phyloP scores from a whole-genome alignment of 2,329 filamentous ascomycete species.

The Nigrograna mackinnonii region DNA sequence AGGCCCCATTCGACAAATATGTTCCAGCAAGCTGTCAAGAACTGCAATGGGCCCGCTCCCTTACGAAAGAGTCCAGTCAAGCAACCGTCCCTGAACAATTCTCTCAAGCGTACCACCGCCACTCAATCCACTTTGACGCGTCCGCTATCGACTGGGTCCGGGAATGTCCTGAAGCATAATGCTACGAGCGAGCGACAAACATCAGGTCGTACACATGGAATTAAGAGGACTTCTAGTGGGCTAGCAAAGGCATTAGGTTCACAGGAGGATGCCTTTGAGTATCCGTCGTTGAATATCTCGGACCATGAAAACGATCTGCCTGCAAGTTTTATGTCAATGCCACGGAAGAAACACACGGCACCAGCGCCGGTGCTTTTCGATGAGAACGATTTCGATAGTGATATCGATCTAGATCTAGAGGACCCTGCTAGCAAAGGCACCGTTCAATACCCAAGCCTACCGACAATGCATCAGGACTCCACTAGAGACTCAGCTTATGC shows the following conservation, averaged over 20 bases:
- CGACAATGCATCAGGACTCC: constrained; percentile 14
- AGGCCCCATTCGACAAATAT: constrained; percentile 29
- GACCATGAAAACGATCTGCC: constrained; percentile 29
- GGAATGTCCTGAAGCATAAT: constrained; percentile 38
- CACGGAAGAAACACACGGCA: constrained; percentile 14
- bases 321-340: constrained; percentile 13
- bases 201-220: constrained; percentile 27
- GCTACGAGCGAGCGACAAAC: constrained; percentile 10
- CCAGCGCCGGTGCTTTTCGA: constrained; percentile 55
- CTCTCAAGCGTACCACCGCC: constrained; percentile 41
- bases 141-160: constrained; percentile 28
- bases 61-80: constrained; percentile 22
- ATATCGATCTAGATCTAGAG: constrained; percentile 73
- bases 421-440: constrained; percentile 56
- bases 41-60: constrained; percentile 38
- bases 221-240: constrained; percentile 52
- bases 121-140: constrained; percentile 33
- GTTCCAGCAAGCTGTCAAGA: constrained; percentile 46
- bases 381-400: constrained; percentile 86
- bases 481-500: constrained; percentile 42
- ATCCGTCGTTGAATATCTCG: constrained; percentile 27
- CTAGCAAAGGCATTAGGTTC: constrained; percentile 47
- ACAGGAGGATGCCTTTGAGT: constrained; percentile 36
- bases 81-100: constrained; percentile 41
- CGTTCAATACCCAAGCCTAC: constrained; percentile 46